Conservation (phyloP, 305 asterid species). For the Solanum chacoense region DNA sequence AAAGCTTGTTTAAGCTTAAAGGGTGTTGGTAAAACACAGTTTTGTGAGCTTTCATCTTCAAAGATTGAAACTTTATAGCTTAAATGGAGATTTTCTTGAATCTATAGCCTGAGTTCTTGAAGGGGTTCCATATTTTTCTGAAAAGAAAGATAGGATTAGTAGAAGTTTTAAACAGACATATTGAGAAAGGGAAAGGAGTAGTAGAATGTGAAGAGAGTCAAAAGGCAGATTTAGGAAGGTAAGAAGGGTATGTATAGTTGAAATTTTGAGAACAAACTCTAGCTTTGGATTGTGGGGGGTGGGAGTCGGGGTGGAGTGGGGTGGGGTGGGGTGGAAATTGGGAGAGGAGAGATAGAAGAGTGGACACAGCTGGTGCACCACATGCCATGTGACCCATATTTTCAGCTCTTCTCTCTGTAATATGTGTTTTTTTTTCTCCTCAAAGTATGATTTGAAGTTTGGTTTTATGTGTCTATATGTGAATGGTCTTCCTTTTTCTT, state of each 20-base stretch:
- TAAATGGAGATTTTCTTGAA: not conserved
- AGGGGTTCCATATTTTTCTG: constrained; percentile 37
- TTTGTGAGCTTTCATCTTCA: constrained; percentile 32
- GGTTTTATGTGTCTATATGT: not conserved
- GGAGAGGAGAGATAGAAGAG: constrained; percentile 15
- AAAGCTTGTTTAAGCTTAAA: constrained; percentile 13
- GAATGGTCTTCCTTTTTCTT: not conserved
- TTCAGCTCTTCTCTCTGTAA: constrained; percentile 4
- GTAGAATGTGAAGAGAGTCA: constrained; percentile 26
- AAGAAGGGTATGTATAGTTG: constrained; percentile 40
- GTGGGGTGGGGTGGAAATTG: not conserved
- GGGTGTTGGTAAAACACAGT: constrained; percentile 20
- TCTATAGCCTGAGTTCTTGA: not conserved
- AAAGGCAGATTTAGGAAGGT: constrained; percentile 35
- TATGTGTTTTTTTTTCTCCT: not conserved
- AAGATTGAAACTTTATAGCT: constrained; percentile 18
- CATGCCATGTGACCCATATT: constrained; percentile 76
- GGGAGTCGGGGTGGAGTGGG: not conserved
- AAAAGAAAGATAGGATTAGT: constrained; percentile 11
- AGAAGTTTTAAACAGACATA: constrained; percentile 4
- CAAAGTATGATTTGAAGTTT: not conserved
- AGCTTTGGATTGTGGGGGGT: not conserved
- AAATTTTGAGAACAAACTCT: not conserved
- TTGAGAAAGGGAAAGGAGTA: constrained; percentile 7
- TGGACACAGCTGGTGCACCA: constrained; percentile 74